phyloP scores from a whole-genome alignment of 495 filamentous ascomycete species.

The Lasiosphaeria ovina region DNA sequence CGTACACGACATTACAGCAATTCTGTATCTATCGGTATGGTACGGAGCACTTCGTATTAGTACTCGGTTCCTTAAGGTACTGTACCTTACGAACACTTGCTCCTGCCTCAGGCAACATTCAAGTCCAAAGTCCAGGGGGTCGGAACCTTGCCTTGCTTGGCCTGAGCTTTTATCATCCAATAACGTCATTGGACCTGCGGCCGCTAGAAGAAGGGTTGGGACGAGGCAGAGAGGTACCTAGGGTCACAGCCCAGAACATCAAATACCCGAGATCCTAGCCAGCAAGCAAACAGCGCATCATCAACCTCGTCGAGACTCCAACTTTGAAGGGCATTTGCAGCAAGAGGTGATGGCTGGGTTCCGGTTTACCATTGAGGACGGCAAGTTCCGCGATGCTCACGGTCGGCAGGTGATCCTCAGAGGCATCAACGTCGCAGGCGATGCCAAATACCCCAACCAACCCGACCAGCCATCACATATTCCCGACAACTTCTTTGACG shows the following conservation, averaged over 20 bases:
- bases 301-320: no score
- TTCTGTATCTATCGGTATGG: neutral
- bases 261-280: no score
- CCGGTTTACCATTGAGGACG: slow-evolving; percentile 74
- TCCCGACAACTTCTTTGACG: slow-evolving; percentile 81
- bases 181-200: slow-evolving; percentile 2
- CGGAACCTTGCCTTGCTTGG: no score
- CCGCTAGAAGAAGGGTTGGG: neutral
- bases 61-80: no score
- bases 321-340: no score
- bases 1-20: no score
- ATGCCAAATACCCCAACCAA: slow-evolving; percentile 65
- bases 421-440: slow-evolving; percentile 65
- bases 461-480: slow-evolving; percentile 82
- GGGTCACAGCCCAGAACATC: no score
- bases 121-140: no score
- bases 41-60: neutral
- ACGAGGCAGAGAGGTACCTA: no score
- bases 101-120: neutral
- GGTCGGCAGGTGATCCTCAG: slow-evolving; percentile 57
- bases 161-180: neutral
- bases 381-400: slow-evolving; percentile 65
- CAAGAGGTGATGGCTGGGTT: slow-evolving; percentile 42
- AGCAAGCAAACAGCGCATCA: no score
- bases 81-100: no score